Evolutionary conservation across 2,329 filamentous ascomycete genomes (phyloP), one percentile per base, ranked within the genome.

Genomic region (Leptosphaerulina australis): DNA sequence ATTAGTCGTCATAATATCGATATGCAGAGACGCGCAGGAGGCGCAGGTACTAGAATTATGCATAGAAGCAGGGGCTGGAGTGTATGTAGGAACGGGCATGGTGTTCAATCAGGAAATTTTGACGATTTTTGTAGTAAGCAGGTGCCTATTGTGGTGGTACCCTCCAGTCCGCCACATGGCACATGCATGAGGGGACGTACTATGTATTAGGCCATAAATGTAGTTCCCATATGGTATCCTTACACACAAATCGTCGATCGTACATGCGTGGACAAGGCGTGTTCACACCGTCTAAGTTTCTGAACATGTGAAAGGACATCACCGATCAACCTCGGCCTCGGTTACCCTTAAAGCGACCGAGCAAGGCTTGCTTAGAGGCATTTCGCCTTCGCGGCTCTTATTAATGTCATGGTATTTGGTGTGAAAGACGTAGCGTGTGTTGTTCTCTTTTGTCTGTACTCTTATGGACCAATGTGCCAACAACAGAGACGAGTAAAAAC

Each of bases 31-130:
- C 31, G 37, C 28, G 43, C 48, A 51, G 41, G 30, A 25, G 48
- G 40, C 40, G 40, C 49, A 52, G 49, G 43, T 52, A 52, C 49
- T 52, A 52, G 49, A 52, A 52, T 25, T 3, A 46, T 43, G 43
- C 43, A 43, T 47, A 33, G 49, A 46, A 47, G 33, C 49, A 52
- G 41, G 49, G 43, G 20, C 22, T 21, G 15, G 31, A 12, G 11
- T 38, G 17, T 38, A 52, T 52, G 49, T 46, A 41, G 34, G 37
- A 30, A 41, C 41, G 48, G 48, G 18, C 48, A 38, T 51, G 30
- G n/a, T 18, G 36, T 28, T 43, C 21, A 38, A 52, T 43, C 18
- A 18, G 43, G 49, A n/a, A 52, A 47, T 52, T 46, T 28, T 46
- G 44, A 47, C 49, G 49, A 52, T 43, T 31, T 33, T 43, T 52